phyloP scores from a whole-genome alignment of 169 alveolate species.

The Eimeria falciformis region DNA sequence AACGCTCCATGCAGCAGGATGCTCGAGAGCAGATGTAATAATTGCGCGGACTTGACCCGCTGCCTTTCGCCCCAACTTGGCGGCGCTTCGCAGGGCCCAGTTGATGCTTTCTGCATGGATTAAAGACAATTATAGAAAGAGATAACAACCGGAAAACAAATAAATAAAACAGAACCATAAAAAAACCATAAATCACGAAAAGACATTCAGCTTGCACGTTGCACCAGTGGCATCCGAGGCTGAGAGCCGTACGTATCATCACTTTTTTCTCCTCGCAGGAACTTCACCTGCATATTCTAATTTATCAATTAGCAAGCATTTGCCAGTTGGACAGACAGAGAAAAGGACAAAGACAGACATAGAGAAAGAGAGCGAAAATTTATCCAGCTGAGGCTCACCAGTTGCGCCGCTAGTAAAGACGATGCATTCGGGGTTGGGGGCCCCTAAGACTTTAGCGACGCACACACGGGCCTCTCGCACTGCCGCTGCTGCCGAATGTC shows the following conservation, averaged over 20 bases:
- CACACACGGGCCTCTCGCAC: slow-evolving; percentile 6
- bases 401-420: slow-evolving; percentile 55
- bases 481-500: slow-evolving; percentile 11
- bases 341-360: background rate
- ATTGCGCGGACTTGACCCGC: background rate
- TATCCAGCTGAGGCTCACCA: slow-evolving; percentile 23
- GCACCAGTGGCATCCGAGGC: background rate
- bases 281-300: too few species aligned
- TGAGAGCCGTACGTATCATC: background rate
- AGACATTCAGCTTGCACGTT: background rate
- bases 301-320: background rate
- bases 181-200: background rate
- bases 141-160: background rate
- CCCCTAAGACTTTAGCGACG: slow-evolving; percentile 27
- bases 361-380: background rate
- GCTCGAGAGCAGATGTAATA: slow-evolving; percentile 28
- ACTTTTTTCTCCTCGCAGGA: too few species aligned
- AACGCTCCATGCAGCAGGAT: slow-evolving; percentile 27
- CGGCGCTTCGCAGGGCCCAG: slow-evolving; percentile 46
- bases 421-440: slow-evolving; percentile 19
- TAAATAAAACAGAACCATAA: background rate
- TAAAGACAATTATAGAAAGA: background rate
- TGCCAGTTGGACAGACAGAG: background rate
- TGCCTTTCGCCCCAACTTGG: background rate
- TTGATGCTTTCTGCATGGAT: slow-evolving; percentile 5